Evolutionary conservation across 305 asterid species (phyloP).

Genomic region (Fraxinus ornus): DNA sequence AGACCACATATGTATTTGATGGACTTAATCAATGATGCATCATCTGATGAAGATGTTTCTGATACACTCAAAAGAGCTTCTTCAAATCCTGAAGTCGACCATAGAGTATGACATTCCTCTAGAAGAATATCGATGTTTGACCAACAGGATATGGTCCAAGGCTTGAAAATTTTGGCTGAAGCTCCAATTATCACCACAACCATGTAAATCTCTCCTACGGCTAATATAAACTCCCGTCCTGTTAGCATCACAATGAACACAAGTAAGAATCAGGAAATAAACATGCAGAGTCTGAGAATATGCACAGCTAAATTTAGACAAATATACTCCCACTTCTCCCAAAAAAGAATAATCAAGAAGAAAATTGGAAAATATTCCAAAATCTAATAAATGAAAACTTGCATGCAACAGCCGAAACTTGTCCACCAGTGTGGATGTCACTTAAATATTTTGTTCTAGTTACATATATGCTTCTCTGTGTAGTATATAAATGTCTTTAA

Average conservation of each 20-base stretch:
- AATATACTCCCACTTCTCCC: neutral
- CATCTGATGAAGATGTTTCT: constrained; percentile 32
- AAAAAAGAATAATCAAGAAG: neutral
- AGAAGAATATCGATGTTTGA: constrained; percentile 41
- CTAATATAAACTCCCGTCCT: constrained; percentile 54
- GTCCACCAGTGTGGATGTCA: neutral
- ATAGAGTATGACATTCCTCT: constrained; percentile 56
- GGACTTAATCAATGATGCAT: constrained; percentile 43
- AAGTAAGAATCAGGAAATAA: constrained; percentile 10
- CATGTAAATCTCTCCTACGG: constrained; percentile 78
- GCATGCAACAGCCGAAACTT: neutral
- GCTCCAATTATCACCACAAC: constrained; percentile 64
- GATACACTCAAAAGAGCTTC: constrained; percentile 53
- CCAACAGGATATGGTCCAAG: constrained; percentile 53
- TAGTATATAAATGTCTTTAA: neutral
- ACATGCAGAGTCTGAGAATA: neutral
- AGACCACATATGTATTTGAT: constrained; percentile 46
- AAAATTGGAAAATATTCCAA: neutral
- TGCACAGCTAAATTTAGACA: neutral
- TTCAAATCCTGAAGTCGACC: constrained; percentile 68
- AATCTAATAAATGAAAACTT: neutral
- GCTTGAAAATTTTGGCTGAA: constrained; percentile 67
- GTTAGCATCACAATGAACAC: constrained; percentile 31
- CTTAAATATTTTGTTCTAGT: neutral
- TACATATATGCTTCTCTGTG: neutral